These are phyloP conservation scores for Apiotrichum sp. DNA, from an alignment of 1,284 basidiomycete genomes.

Conservation along the genomic window DNA sequence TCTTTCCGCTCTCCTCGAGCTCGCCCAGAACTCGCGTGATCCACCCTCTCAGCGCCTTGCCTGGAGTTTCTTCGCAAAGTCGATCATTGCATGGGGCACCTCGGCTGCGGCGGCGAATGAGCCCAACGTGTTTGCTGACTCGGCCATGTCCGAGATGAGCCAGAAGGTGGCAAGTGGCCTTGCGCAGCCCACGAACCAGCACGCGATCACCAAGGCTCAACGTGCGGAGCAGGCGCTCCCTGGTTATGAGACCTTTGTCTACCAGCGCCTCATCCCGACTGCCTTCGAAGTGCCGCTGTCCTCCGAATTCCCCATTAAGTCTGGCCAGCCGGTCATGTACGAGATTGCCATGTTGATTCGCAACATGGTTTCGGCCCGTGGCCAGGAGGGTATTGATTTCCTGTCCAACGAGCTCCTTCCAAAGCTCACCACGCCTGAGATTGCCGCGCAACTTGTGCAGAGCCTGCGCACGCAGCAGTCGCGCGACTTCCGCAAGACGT, in stretches of 20 bases:
- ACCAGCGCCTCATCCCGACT: conserved; percentile 75
- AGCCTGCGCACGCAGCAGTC: conserved; percentile 71
- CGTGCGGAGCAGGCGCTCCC: conserved; percentile 57
- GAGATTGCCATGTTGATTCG: conserved; percentile 84
- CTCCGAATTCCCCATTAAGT: conserved; percentile 77
- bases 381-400: conserved; percentile 77
- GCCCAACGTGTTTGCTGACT: conserved; percentile 39
- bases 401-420: conserved; percentile 77
- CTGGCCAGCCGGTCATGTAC: conserved; percentile 74
- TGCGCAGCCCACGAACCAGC: conserved; percentile 31
- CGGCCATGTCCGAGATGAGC: conserved; percentile 31
- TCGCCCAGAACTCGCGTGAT: conserved; percentile 70
- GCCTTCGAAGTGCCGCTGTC: conserved; percentile 77
- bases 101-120: conserved; percentile 49
- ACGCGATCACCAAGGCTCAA: conserved; percentile 32
- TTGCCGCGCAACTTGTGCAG: conserved; percentile 69
- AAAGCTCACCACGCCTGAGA: conserved; percentile 70
- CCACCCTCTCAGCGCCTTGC: conserved; percentile 70
- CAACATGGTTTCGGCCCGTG: conserved; percentile 67
- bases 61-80: conserved; percentile 66
- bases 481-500: conserved; percentile 83
- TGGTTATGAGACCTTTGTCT: conserved; percentile 90
- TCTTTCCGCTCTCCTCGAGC: conserved; percentile 55
- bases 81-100: conserved; percentile 69
- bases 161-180: conserved; percentile 48